phyloP scores from a whole-genome alignment of 371 early-diverging fungal species.

The Blakeslea trispora region DNA sequence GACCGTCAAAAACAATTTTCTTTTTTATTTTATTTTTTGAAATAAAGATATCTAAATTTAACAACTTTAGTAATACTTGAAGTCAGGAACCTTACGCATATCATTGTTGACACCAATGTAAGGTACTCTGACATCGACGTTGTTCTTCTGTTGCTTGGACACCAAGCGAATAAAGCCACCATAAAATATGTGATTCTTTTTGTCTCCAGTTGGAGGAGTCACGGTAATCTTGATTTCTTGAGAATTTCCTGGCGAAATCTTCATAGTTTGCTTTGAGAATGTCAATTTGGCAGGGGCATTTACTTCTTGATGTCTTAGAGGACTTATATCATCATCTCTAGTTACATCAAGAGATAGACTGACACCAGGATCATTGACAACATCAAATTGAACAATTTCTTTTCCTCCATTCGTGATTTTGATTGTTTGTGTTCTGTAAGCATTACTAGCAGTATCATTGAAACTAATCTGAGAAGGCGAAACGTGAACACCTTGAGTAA shows the following conservation, averaged over 20 bases:
- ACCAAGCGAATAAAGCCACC: slow-evolving; percentile 33
- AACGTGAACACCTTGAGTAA: slow-evolving; percentile 47
- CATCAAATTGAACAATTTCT: slow-evolving; percentile 44
- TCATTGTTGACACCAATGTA: not conserved
- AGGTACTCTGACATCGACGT: not conserved
- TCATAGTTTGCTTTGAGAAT: slow-evolving; percentile 63
- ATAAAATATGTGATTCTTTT: slow-evolving; percentile 28
- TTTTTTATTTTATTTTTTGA: too few relatives aligned
- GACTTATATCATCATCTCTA: slow-evolving; percentile 25
- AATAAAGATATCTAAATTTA: too few relatives aligned
- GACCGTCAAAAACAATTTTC: too few relatives aligned
- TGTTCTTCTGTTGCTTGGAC: slow-evolving; percentile 15
- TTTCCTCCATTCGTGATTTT: slow-evolving; percentile 56
- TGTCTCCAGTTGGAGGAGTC: slow-evolving; percentile 34
- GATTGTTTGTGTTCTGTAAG: slow-evolving; percentile 32
- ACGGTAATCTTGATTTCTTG: slow-evolving; percentile 39
- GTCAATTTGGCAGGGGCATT: slow-evolving; percentile 31
- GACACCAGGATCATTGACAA: slow-evolving; percentile 37
- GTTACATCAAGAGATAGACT: slow-evolving; percentile 28
- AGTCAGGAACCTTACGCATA: too few relatives aligned
- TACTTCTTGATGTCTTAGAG: slow-evolving; percentile 34
- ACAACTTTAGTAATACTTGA: too few relatives aligned
- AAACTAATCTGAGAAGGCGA: slow-evolving; percentile 63
- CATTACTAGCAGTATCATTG: slow-evolving; percentile 55
- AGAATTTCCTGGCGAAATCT: slow-evolving; percentile 58